Conservation (phyloP, 192 early-diverging fungal genomes). For the Podila clonocystis region DNA sequence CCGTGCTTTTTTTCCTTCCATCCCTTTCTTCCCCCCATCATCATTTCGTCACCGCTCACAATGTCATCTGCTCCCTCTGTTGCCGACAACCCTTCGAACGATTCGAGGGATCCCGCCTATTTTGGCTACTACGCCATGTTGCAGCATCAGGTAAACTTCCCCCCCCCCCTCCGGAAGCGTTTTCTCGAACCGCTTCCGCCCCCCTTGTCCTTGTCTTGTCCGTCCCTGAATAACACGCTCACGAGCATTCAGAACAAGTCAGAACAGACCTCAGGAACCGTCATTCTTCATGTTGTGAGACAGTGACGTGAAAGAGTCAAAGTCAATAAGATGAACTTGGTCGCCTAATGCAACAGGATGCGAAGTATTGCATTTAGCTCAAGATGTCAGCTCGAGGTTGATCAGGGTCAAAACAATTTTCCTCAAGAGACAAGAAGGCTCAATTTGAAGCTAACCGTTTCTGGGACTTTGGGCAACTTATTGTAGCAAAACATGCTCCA, state of each 20-base stretch:
- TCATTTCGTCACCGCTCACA: neutral
- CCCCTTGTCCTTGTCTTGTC: neutral
- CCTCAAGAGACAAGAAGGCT: too few species aligned
- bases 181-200: too few species aligned
- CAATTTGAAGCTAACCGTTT: too few species aligned
- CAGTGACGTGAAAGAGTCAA: too few species aligned
- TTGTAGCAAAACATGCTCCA: conserved; percentile 98
- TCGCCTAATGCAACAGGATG: too few species aligned
- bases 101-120: conserved; percentile 74
- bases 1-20: neutral
- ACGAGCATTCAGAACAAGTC: neutral
- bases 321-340: too few species aligned
- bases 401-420: too few species aligned
- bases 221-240: too few species aligned
- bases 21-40: neutral
- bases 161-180: too few species aligned
- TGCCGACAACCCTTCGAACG: conserved; percentile 47
- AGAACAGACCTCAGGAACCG: neutral
- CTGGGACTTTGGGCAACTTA: neutral
- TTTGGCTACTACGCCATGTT: conserved; percentile 88
- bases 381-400: too few species aligned
- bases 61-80: conserved; percentile 52
- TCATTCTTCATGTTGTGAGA: too few species aligned
- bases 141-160: conserved; percentile 85
- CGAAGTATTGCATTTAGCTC: too few species aligned